Base-by-base conservation (phyloP, 2,329 filamentous ascomycete genomes). In the Cercospora berteroae region DNA sequence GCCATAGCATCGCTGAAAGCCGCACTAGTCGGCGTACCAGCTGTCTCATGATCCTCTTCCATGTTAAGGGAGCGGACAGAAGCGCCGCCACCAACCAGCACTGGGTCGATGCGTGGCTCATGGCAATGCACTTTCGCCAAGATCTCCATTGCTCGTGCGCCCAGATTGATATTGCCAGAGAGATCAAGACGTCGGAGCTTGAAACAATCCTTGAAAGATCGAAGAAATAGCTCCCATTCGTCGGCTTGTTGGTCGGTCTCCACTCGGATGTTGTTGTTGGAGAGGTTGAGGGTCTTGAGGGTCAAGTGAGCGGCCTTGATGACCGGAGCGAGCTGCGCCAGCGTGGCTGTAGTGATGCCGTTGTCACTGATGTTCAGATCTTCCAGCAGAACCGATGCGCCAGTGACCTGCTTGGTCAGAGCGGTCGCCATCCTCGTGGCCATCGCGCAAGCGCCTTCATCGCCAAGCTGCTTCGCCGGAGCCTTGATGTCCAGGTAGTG, bases 301-400 rank as follows among this genome's bases (percentile, higher is more conserved):
- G 83, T 81, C n/a, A 77, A 76, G n/a, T 72, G 67, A 7, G 80
- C 79, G n/a, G 81, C 73, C 12, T 74, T 69, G 57, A 85, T 77
- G 36, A 83, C 75, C 20, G 76, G 73, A 2, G 80, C 79, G 3
- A 86, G 76, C 52, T 77, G 77, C 8, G 72, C 73, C 18, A 86
- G 77, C 4, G 81, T 79, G 7, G 69, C 66, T 5, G 79, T 76
- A 0, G 81, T 84, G 31, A 86, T 76, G 9, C 70, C 67, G 69
- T 85, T 85, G 29, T 77, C 77, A 44, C 77, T 77, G 4, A 85
- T 73, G 67, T 82, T 80, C 23, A 86, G 73, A 66, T 83, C 82
- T 39, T 82, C 80, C 10, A 85, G 74, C 29, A 73, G 77, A n/a
- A 81, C 72, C 23, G 72, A 71, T 7, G 73, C 71, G 5, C 59